phyloP scores from a whole-genome alignment of 352 stramenopile species.

The Phytophthora rubi region DNA sequence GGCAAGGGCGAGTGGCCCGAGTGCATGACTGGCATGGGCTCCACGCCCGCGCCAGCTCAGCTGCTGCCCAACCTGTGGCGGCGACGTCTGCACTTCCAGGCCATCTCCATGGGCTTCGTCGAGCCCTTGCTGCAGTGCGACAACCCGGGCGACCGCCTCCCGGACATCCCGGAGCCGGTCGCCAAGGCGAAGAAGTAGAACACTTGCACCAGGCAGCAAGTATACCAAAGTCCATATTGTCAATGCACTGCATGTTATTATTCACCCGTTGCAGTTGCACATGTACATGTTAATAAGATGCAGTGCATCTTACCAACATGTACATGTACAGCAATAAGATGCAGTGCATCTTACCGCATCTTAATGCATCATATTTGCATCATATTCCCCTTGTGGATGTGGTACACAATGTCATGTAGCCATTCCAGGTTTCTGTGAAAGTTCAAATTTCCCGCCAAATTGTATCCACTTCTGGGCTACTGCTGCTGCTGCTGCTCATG shows the following conservation, averaged over 20 bases:
- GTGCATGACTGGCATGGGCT: conserved; percentile 56
- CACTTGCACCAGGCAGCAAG: background rate
- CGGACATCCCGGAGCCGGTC: conserved; percentile 18
- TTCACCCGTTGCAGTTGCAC: background rate
- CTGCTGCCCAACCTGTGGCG: conserved; percentile 49
- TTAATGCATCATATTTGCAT: too few relatives aligned
- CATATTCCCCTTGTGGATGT: too few relatives aligned
- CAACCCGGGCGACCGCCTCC: conserved; percentile 23
- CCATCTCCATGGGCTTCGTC: conserved; percentile 52
- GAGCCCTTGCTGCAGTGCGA: conserved; percentile 43
- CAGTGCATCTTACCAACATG: too few relatives aligned
- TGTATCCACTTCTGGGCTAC: too few relatives aligned
- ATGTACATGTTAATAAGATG: background rate
- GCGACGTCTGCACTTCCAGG: conserved; percentile 52
- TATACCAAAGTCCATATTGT: background rate
- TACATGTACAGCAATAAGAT: too few relatives aligned
- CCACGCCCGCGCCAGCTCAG: conserved; percentile 36
- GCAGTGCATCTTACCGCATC: too few relatives aligned
- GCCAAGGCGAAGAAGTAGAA: conserved; percentile 17
- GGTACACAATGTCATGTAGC: too few relatives aligned
- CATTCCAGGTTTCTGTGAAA: too few relatives aligned
- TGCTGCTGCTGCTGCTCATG: too few relatives aligned
- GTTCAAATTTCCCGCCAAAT: too few relatives aligned
- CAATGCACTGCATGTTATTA: background rate
- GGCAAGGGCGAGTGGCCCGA: conserved; percentile 55